These are phyloP conservation scores for Wickerhamomyces subpelliculosus DNA, from an alignment of 805 yeast species.

Conservation along the genomic window DNA sequence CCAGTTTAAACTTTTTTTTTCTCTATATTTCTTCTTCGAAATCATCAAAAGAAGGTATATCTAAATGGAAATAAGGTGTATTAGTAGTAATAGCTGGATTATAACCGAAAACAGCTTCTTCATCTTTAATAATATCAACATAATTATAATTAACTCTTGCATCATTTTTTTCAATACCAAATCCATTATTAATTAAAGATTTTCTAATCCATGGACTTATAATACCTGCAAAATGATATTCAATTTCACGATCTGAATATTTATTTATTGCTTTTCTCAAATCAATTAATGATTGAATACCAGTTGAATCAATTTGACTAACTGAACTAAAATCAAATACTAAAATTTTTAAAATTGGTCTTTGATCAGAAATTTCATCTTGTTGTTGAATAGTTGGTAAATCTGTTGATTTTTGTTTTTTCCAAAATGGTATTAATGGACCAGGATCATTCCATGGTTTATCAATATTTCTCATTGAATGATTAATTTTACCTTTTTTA, in stretches of 20 bases:
- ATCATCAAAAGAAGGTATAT: slow-evolving; percentile 45
- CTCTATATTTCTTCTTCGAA: background rate
- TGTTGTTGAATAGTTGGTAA: slow-evolving; percentile 17
- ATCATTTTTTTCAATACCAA: slow-evolving; percentile 51
- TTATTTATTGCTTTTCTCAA: slow-evolving; percentile 61
- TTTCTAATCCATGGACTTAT: slow-evolving; percentile 83
- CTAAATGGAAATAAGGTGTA: slow-evolving; percentile 74
- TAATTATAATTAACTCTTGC: slow-evolving; percentile 8
- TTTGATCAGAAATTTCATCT: too few relatives aligned
- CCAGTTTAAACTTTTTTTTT: too few relatives aligned
- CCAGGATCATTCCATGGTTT: slow-evolving; percentile 94
- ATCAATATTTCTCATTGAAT: slow-evolving; percentile 33
- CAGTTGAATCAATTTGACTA: slow-evolving; percentile 70
- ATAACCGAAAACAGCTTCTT: slow-evolving; percentile 27
- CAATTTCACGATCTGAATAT: slow-evolving; percentile 78
- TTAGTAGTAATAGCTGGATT: slow-evolving; percentile 54
- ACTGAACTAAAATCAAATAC: slow-evolving; percentile 81
- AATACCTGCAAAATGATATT: slow-evolving; percentile 83
- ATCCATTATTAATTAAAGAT: slow-evolving; percentile 67
- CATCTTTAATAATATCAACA: slow-evolving; percentile 18
- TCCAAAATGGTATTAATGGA: slow-evolving; percentile 31
- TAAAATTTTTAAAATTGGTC: slow-evolving; percentile 65
- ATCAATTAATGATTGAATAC: slow-evolving; percentile 73
- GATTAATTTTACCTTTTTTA: slow-evolving; percentile 46
- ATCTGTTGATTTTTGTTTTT: slow-evolving; percentile 8